A percentile compares a stretch with the other conserved stretches of the same genome.
These are phyloP conservation scores for Ascochyta viciae-villosae DNA, from an alignment of 2,329 filamentous ascomycete species.

Conservation along the genomic window DNA sequence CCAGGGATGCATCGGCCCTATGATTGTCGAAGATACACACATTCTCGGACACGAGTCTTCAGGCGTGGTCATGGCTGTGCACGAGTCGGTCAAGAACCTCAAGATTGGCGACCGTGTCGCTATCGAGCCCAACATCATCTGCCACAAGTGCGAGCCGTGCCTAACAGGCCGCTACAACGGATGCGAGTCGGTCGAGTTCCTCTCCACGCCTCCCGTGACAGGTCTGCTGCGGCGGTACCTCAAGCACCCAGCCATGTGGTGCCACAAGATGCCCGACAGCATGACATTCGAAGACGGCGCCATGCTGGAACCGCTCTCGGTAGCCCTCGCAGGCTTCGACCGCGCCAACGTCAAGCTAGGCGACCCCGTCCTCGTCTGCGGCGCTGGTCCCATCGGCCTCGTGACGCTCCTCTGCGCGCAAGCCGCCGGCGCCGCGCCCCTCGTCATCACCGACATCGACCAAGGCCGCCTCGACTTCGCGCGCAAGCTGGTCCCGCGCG, in stretches of 20 bases:
- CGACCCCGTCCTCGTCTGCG: constrained; percentile 87
- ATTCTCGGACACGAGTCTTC: constrained; percentile 95
- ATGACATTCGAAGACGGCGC: constrained; percentile 93
- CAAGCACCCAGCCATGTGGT: constrained; percentile 93
- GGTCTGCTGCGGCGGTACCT: constrained; percentile 91
- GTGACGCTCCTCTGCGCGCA: constrained; percentile 84
- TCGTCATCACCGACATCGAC: constrained; percentile 95
- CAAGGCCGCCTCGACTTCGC: constrained; percentile 85
- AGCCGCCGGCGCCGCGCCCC: constrained; percentile 86
- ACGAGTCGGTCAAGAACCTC: constrained; percentile 78
- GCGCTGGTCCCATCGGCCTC: constrained; percentile 91
- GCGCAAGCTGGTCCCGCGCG: constrained; percentile 79
- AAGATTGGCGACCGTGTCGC: constrained; percentile 90
- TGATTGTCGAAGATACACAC: constrained; percentile 88
- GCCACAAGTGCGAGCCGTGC: constrained; percentile 88
- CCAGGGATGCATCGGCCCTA: constrained; percentile 83
- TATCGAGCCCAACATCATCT: constrained; percentile 93
- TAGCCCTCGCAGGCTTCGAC: constrained; percentile 87
- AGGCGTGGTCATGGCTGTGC: constrained; percentile 79
- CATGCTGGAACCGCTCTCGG: constrained; percentile 86
- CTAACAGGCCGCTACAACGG: constrained; percentile 94
- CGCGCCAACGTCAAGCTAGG: constrained; percentile 81
- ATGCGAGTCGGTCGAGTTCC: constrained; percentile 83
- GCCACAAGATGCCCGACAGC: constrained; percentile 85
- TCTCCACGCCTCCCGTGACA: constrained; percentile 87